Base-by-base conservation (phyloP, 2,329 filamentous ascomycete genomes). In the Aspergillus sp. region DNA sequence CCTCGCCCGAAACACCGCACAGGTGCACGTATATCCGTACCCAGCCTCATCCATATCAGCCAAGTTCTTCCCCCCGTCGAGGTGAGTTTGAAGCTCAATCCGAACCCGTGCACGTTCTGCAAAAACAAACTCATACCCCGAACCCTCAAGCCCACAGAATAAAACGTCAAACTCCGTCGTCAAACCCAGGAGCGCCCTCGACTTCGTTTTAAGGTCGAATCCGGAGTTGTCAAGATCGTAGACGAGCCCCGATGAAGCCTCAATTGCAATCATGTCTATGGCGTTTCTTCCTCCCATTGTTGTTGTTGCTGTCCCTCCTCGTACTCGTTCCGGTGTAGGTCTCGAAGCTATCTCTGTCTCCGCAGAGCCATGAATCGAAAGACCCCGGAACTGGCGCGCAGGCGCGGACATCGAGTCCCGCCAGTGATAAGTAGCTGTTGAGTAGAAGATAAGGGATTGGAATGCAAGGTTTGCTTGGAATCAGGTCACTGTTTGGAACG, bases 351-450 rank as follows among this genome's bases (percentile, higher is more conserved):
- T 63, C 48, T 61, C 65, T 54, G 71, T 19, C n/a, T 43, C 62
- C 70, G 77, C 73, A 46, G 67, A 66, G 53, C 64, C 68, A 60
- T 67, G 69, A 58, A 78, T 73, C 52, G 73, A 76, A 56, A 77
- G 70, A 62, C 66, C 70, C 58, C 67, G 68, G 43, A 78, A 69
- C 62, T 76, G 68, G 57, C 67, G 72, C 39, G 73, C 75, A 57
- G 76, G 75, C 54, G 73, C 65, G 62, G 74, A 73, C 75, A 77
- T 77, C 46, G n/a, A 35, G 17, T 7, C 31, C 52, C 47, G 53
- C n/a, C 14, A 59, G 56, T 51, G 60, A 64, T 59, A 46, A 23
- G 27, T 49, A 52, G n/a, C 23, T 4, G 27, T 31, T 31, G 27
- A 48, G 25, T 8, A 45, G 35, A 19, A 51, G 9, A 43, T 43